Percentiles rank a stretch among this genome's conserved stretches.
Conservation (phyloP, 148 eudicot species). For the Vaccinium vitisidaea region DNA sequence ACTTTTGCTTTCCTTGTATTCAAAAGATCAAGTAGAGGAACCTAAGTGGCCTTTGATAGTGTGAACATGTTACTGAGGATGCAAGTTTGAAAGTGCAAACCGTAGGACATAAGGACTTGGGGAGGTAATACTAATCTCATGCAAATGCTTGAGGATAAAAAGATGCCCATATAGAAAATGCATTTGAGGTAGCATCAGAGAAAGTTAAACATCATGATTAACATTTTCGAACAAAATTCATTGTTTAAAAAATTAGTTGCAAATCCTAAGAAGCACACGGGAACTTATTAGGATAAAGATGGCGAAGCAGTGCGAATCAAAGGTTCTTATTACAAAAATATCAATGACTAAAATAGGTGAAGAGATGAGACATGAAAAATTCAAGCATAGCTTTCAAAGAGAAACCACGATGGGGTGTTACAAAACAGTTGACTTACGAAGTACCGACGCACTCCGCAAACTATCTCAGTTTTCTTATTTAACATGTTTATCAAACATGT, state of each 20-base stretch:
- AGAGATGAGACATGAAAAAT: neutral
- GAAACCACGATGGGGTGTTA: too few species aligned
- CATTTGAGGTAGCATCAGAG: neutral
- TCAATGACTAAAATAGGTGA: neutral
- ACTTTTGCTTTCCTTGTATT: neutral
- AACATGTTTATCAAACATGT: too few species aligned
- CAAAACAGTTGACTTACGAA: too few species aligned
- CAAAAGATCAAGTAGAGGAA: neutral
- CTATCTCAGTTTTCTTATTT: too few species aligned
- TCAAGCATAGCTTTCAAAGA: neutral
- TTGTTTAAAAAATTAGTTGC: neutral
- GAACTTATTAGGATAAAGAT: neutral
- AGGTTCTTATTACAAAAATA: neutral
- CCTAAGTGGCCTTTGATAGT: neutral
- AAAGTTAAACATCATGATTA: neutral
- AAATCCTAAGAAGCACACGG: neutral
- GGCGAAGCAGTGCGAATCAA: neutral
- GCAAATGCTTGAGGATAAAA: neutral
- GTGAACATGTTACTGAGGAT: neutral
- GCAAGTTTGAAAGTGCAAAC: slow-evolving; percentile 2
- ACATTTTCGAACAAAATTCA: neutral
- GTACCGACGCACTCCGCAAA: too few species aligned
- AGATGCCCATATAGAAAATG: neutral
- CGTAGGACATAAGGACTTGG: too few species aligned
- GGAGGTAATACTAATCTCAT: neutral